phyloP scores from a whole-genome alignment of 257 asterid species.

The Gynochthodes officinalis region DNA sequence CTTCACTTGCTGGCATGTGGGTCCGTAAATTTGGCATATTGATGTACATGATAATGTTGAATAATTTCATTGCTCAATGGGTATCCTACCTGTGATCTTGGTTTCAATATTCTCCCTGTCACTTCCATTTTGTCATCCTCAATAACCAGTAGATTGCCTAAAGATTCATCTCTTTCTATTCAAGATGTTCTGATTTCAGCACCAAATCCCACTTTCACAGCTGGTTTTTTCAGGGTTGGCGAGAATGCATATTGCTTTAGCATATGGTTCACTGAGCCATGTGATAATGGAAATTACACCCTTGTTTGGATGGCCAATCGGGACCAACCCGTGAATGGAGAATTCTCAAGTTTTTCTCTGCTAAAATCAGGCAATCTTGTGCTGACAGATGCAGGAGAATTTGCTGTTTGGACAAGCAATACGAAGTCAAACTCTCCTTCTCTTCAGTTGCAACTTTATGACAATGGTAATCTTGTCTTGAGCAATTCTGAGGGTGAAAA shows the following conservation, averaged over 20 bases:
- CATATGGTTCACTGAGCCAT: conserved; percentile 24
- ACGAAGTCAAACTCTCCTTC: conserved; percentile 1
- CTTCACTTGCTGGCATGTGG: no score
- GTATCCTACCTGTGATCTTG: not conserved
- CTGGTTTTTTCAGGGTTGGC: conserved; percentile 32
- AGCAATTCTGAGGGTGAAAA: not conserved
- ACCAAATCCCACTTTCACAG: conserved; percentile 19
- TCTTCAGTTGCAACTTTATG: conserved; percentile 13
- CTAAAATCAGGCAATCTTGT: conserved; percentile 22
- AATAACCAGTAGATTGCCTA: not conserved
- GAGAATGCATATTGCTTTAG: conserved; percentile 31
- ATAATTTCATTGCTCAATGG: not conserved
- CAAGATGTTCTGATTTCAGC: conserved; percentile 19
- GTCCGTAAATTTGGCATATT: no score
- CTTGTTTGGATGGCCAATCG: conserved; percentile 43
- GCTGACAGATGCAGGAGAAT: conserved; percentile 23
- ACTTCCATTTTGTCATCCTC: conserved; percentile 8
- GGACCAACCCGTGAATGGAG: conserved; percentile 25
- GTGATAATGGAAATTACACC: conserved; percentile 12
- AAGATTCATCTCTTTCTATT: conserved; percentile 14
- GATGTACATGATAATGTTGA: no score
- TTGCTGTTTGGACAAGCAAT: conserved; percentile 23
- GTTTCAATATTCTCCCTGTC: not conserved
- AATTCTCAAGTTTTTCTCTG: conserved; percentile 15
- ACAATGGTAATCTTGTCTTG: conserved; percentile 35